These are phyloP conservation scores for Zasmidium citrigriseum DNA, from an alignment of 2,329 filamentous ascomycete genomes.

Conservation along the genomic window DNA sequence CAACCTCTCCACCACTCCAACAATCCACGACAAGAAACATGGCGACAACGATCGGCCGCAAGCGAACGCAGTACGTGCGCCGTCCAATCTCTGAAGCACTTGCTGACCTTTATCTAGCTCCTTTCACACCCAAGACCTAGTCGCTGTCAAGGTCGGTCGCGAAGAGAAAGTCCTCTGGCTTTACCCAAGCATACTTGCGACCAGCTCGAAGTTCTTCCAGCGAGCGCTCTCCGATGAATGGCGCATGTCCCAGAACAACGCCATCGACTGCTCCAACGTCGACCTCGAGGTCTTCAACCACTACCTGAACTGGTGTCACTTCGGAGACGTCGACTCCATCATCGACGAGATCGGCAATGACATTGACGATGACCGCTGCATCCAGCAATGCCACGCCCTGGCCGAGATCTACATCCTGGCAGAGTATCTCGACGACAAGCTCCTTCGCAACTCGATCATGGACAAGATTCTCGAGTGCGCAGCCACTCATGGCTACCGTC, in stretches of 20 bases:
- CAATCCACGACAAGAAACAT: background rate
- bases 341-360: constrained; percentile 1
- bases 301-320: constrained; percentile 6
- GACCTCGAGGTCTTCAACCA: constrained; percentile 4
- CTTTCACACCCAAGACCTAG: background rate
- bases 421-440: constrained; percentile 7
- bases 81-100: background rate
- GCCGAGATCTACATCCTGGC: constrained; percentile 12
- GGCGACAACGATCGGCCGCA: background rate
- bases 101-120: background rate
- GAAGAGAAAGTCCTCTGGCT: background rate
- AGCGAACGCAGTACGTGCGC: background rate
- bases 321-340: background rate
- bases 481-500: background rate
- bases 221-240: background rate
- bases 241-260: background rate
- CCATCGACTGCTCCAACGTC: constrained; percentile 4
- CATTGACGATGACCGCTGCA: background rate
- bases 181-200: constrained; percentile 11
- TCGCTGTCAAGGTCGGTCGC: background rate
- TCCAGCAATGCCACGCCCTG: background rate
- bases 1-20: background rate
- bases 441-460: constrained; percentile 11
- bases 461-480: constrained; percentile 4
- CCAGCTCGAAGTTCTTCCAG: constrained; percentile 12